Conservation (phyloP, 2,329 filamentous ascomycete genomes). For the Periconia digitata region DNA sequence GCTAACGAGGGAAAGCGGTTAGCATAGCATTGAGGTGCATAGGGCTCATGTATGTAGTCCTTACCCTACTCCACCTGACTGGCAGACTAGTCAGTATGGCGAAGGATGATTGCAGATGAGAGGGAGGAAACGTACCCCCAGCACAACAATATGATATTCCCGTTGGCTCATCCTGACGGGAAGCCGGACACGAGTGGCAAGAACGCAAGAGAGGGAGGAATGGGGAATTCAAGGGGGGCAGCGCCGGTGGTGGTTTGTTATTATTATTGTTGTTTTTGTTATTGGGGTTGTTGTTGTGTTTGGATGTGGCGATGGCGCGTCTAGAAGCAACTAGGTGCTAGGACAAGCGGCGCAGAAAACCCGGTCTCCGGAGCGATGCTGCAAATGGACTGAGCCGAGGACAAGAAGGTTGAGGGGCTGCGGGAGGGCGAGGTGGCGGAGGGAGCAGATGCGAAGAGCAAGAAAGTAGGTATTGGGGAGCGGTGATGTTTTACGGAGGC, state of each 20-base stretch:
- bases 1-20: slow-evolving; percentile 59
- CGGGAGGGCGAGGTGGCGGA: neutral
- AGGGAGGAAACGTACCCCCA: slow-evolving; percentile 40
- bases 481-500: neutral
- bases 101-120: slow-evolving; percentile 13
- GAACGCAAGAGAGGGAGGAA: no score
- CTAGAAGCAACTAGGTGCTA: neutral
- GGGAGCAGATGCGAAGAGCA: neutral
- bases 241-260: neutral
- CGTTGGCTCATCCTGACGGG: slow-evolving; percentile 40
- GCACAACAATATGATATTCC: slow-evolving; percentile 48
- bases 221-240: no score
- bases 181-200: neutral
- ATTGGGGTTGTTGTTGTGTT: neutral
- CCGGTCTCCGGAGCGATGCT: neutral
- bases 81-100: slow-evolving; percentile 26
- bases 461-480: neutral
- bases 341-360: neutral
- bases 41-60: neutral
- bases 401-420: neutral
- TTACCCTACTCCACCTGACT: slow-evolving; percentile 73
- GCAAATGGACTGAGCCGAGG: neutral
- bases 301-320: neutral
- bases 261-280: neutral
- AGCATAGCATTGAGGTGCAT: neutral